A percentile compares a stretch with the other conserved stretches of the same genome.
phyloP scores from a whole-genome alignment of 2,329 filamentous ascomycete species.

The Eutypa lata region DNA sequence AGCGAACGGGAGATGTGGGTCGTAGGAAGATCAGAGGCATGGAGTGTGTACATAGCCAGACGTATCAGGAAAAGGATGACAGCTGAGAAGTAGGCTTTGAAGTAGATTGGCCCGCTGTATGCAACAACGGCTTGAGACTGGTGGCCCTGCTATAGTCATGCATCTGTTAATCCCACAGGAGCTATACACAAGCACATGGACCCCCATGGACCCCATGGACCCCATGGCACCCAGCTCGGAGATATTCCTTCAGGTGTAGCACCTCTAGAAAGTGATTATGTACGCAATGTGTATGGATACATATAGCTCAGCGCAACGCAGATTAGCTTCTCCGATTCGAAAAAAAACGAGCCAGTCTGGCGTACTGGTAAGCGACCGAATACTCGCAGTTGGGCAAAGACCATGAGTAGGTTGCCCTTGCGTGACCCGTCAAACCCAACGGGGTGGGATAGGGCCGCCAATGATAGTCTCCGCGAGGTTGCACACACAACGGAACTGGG shows the following conservation, averaged over 20 bases:
- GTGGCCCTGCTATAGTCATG: neutral
- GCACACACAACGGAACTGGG: neutral
- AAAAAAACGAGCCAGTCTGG: neutral
- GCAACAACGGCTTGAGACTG: neutral
- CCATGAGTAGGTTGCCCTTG: slow-evolving; percentile 4
- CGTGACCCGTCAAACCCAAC: slow-evolving; percentile 20
- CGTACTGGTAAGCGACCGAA: neutral
- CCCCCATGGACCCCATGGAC: too few species aligned
- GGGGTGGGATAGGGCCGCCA: slow-evolving; percentile 19
- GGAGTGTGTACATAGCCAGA: neutral
- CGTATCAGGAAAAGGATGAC: neutral
- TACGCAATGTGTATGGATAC: too few species aligned
- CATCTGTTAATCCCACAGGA: neutral
- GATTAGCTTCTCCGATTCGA: neutral
- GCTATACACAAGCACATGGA: too few species aligned
- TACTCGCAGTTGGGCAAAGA: neutral
- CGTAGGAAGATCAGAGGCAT: neutral
- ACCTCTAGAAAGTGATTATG: too few species aligned
- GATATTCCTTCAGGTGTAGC: too few species aligned
- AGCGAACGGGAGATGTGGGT: slow-evolving; percentile 1
- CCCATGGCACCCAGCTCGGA: too few species aligned
- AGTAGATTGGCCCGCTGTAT: neutral
- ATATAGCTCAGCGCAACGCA: neutral
- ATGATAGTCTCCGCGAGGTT: neutral
- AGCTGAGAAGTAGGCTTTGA: neutral